Evolutionary conservation across 1,284 basidiomycete species (phyloP).

Genomic region (Papiliotrema nemorosa): DNA sequence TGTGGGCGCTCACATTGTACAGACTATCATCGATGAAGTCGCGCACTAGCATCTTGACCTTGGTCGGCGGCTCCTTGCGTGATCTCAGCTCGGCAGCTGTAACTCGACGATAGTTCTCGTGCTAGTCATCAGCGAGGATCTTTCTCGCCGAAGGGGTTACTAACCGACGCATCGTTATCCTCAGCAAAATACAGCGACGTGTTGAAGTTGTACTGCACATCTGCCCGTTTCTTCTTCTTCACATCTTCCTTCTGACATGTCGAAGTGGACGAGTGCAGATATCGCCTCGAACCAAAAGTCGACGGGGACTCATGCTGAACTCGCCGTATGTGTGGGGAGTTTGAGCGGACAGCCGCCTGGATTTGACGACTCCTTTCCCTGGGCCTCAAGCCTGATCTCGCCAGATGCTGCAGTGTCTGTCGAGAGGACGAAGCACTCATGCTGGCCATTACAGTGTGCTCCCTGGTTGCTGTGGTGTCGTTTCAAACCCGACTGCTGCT

Average conservation of each 20-base stretch:
- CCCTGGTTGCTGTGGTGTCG: no score
- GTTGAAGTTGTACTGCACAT: constrained; percentile 44
- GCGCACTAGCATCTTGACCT: constrained; percentile 88
- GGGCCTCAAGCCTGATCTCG: no score
- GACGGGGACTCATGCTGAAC: neutral
- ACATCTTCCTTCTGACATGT: no score
- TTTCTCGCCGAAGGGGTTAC: constrained; percentile 7
- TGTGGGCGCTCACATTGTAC: constrained; percentile 64
- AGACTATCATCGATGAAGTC: constrained; percentile 97
- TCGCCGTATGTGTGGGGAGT: no score
- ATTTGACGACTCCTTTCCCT: no score
- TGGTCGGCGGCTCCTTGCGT: constrained; percentile 63
- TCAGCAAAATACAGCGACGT: constrained; percentile 38
- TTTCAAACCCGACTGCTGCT: no score
- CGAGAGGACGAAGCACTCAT: no score
- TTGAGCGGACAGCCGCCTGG: no score
- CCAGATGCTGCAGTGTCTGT: no score
- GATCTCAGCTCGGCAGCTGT: constrained; percentile 68
- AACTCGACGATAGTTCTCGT: constrained; percentile 61
- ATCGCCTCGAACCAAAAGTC: neutral
- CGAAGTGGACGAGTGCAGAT: neutral
- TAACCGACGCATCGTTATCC: constrained; percentile 43
- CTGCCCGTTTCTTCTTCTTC: constrained; percentile 12
- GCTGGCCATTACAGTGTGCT: no score
- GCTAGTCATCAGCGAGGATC: constrained; percentile 16